Conservation (phyloP, 176 grass and related monocot species). For the Carex littledalei region DNA sequence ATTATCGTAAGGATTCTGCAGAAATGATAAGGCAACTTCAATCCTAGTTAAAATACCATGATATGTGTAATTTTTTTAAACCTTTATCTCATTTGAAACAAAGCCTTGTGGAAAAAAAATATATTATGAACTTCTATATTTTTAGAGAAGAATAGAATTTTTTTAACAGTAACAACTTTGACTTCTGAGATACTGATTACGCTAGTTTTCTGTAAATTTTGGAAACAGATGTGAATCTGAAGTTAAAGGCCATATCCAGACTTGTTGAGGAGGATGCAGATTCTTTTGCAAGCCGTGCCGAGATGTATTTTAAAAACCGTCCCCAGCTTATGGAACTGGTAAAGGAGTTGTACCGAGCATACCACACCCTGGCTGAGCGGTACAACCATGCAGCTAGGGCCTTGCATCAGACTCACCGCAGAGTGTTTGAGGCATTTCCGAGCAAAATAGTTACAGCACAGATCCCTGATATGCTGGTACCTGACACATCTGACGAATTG, state of each 20-base stretch:
- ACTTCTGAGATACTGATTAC: not conserved
- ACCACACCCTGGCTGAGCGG: conserved; percentile 80
- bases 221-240: conserved; percentile 70
- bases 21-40: not conserved
- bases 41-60: not conserved
- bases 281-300: conserved; percentile 82
- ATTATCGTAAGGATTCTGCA: not conserved
- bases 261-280: conserved; percentile 96
- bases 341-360: conserved; percentile 83
- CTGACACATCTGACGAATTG: conserved; percentile 3
- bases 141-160: not conserved
- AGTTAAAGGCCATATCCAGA: conserved; percentile 74
- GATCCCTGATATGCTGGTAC: not conserved
- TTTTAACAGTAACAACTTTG: not conserved
- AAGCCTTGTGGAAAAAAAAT: not conserved
- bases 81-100: not conserved
- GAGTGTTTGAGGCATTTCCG: conserved; percentile 68
- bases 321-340: conserved; percentile 84
- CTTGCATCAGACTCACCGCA: conserved; percentile 74
- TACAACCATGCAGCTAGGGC: conserved; percentile 75
- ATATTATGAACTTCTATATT: not conserved
- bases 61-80: not conserved
- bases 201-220: not conserved
- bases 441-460: conserved; percentile 27
- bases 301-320: conserved; percentile 93